These are phyloP conservation scores for Apiosordaria backusii DNA, from an alignment of 495 filamentous ascomycete genomes.

Conservation along the genomic window DNA sequence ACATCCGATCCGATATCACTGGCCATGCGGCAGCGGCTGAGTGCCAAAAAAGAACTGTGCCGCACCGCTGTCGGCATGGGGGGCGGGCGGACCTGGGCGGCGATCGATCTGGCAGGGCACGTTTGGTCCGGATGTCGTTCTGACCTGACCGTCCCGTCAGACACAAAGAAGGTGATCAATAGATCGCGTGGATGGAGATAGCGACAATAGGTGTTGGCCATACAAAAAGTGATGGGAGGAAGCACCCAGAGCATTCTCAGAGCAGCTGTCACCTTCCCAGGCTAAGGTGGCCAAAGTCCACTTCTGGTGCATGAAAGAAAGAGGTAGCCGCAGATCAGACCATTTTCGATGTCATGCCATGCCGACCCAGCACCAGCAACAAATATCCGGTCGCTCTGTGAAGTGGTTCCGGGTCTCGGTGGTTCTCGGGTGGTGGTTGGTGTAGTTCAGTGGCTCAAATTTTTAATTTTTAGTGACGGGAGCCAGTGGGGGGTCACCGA, in stretches of 20 bases:
- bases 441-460: too few relatives aligned
- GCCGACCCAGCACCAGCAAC: neutral
- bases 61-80: neutral
- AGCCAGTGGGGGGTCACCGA: neutral
- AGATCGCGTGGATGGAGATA: neutral
- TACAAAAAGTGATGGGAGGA: neutral
- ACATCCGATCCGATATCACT: neutral
- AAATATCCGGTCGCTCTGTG: neutral
- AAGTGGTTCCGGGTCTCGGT: neutral
- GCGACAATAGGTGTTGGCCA: too few relatives aligned
- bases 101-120: neutral
- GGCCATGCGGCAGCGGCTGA: neutral
- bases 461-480: too few relatives aligned
- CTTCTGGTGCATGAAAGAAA: neutral
- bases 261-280: neutral
- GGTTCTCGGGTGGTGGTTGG: neutral
- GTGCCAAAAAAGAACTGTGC: neutral
- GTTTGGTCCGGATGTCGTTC: neutral
- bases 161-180: neutral
- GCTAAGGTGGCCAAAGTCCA: neutral
- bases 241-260: neutral
- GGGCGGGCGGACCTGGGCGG: neutral
- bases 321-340: neutral
- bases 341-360: neutral
- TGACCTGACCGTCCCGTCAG: neutral